Percentiles rank a stretch among this genome's conserved stretches.
Conservation (phyloP, 208 protist species). For the Trypanosoma conorhini region DNA sequence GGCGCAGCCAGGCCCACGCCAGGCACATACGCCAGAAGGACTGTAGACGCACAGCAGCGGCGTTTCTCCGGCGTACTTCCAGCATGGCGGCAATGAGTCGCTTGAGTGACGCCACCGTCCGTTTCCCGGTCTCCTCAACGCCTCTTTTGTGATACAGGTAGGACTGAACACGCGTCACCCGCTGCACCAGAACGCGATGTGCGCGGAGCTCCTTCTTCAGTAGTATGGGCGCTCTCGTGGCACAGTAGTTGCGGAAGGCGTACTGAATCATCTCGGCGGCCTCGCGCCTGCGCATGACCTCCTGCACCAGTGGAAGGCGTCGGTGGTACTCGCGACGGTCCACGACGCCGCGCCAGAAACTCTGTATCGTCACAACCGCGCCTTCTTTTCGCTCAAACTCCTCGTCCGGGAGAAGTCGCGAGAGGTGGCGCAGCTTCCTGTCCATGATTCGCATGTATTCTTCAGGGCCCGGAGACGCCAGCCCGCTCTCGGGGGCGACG, state of each 20-base stretch:
- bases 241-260: constrained; percentile 37
- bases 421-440: constrained; percentile 35
- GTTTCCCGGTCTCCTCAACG: constrained; percentile 38
- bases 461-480: constrained; percentile 10
- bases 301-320: not conserved
- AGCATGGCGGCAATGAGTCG: constrained; percentile 20
- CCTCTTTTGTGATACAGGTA: constrained; percentile 41
- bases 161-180: constrained; percentile 33
- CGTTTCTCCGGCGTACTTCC: constrained; percentile 17
- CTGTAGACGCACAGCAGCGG: constrained; percentile 44
- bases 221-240: constrained; percentile 18
- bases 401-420: constrained; percentile 27
- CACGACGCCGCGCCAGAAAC: constrained; percentile 31
- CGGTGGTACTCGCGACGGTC: constrained; percentile 11
- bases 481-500: not conserved
- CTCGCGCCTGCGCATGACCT: constrained; percentile 18
- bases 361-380: constrained; percentile 34
- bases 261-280: constrained; percentile 39
- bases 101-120: constrained; percentile 25
- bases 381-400: constrained; percentile 21
- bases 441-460: constrained; percentile 37
- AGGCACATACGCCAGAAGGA: constrained; percentile 56
- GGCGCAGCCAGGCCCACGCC: not conserved
- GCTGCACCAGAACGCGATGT: constrained; percentile 25
- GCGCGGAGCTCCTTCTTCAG: constrained; percentile 31